Evolutionary conservation across 495 filamentous ascomycete genomes (phyloP).

Genomic region (Apodospora peruviana): DNA sequence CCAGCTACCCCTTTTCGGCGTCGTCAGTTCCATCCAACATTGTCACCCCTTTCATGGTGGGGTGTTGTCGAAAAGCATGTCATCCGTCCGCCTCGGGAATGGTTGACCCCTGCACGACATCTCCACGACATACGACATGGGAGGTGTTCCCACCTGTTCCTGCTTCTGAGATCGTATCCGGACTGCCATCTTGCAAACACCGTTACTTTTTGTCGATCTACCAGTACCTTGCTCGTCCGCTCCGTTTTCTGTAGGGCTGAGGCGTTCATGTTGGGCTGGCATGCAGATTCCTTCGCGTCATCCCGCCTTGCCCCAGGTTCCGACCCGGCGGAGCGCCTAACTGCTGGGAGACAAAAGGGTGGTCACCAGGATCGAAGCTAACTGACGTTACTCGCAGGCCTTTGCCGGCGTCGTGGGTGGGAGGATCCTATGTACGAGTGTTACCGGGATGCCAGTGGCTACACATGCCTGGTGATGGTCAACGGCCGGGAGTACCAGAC

Average conservation of each 20-base stretch:
- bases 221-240: conserved; percentile 4
- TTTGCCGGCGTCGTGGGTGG: conserved; percentile 95
- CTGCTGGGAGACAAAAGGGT: conserved; percentile 24
- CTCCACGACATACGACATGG: conserved; percentile 23
- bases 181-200: conserved; percentile 11
- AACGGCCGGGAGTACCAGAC: conserved; percentile 97
- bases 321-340: conserved; percentile 10
- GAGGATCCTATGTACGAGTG: conserved; percentile 85
- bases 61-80: conserved; percentile 18
- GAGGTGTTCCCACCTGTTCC: conserved; percentile 13
- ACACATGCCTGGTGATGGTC: conserved; percentile 86
- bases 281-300: conserved; percentile 39
- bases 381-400: conserved; percentile 57
- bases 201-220: conserved; percentile 13
- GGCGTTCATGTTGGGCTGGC: conserved; percentile 37
- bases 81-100: conserved; percentile 16
- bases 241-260: conserved; percentile 26
- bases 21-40: conserved; percentile 12
- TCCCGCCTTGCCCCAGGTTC: conserved; percentile 20
- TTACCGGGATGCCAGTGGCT: conserved; percentile 66
- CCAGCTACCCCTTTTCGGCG: neutral
- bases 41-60: conserved; percentile 18
- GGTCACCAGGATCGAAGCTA: conserved; percentile 33
- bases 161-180: conserved; percentile 19
- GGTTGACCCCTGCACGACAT: conserved; percentile 22